Evolutionary conservation across 2,329 filamentous ascomycete species (phyloP), one percentile per base, ranked within the genome.

Genomic region (Colletotrichum lindemuthianum): DNA sequence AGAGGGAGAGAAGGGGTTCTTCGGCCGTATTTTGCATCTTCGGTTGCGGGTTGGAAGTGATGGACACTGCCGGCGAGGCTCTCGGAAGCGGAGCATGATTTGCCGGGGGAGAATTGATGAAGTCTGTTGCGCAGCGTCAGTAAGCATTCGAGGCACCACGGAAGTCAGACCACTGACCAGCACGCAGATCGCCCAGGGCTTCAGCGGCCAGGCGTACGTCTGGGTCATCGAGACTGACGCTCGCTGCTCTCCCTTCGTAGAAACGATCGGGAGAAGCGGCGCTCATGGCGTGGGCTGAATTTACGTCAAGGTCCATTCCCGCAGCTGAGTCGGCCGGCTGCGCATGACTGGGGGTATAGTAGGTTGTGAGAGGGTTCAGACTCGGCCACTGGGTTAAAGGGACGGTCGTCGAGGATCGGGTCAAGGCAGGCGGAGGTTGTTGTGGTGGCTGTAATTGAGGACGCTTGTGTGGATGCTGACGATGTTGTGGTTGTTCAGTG

Each of bases 1-100:
- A 86, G 1, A 98, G 87, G 6, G 92, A 92, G 4, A 98, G 82
- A 6, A 97, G 83, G 1, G 94, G 96, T 76, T 97, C 93, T 6
- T 88, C 84, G 44, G 90, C 85, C 12, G 82, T 78, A 2, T 82
- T 79, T 34, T 79, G 73, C 47, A 77, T 75, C 70, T 63, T 73
- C 67, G 74, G 60, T 67, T 75, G 71, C 56, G 76, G 74, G 69
- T 72, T 73, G 65, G 61, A 65, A 78, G 78, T 11, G 71, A 72
- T 37, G 65, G 74, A 16, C 71, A 76, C 9, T 73, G 78, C 68
- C 58, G 80, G 76, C 7, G 74, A 73, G 4, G 68, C 70, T 41
- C 70, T 75, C 45, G 79, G 80, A 55, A 78, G 74, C 13, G 80
- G 75, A 2, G 81, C 78, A 48, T 79, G 75, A 49, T 75, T 77